These are phyloP conservation scores for Psilocybe sp. DNA, from an alignment of 768 basidiomycete genomes.

Conservation along the genomic window DNA sequence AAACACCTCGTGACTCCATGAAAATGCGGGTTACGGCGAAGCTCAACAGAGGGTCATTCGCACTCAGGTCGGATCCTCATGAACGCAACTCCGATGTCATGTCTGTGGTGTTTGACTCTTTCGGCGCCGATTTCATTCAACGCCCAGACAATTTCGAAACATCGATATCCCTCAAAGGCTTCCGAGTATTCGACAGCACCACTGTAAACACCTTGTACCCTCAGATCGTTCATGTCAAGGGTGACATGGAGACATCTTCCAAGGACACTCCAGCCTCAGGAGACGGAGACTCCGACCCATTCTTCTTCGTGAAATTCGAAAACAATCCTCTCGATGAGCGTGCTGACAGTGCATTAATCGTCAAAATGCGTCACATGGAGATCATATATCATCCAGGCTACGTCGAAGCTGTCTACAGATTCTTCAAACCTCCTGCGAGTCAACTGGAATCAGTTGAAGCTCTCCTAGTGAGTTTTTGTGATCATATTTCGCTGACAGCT, in stretches of 20 bases:
- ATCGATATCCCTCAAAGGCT: constrained; percentile 78
- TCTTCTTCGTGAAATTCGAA: constrained; percentile 92
- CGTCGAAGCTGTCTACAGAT: constrained; percentile 86
- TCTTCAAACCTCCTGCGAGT: constrained; percentile 91
- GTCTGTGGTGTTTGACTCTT: constrained; percentile 83
- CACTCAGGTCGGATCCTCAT: constrained; percentile 75
- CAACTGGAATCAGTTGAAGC: constrained; percentile 96
- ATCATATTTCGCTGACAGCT: constrained; percentile 1
- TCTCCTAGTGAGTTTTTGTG: constrained; percentile 57
- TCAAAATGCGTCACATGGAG: constrained; percentile 93
- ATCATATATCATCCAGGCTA: constrained; percentile 95
- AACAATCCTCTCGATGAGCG: constrained; percentile 87
- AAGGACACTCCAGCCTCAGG: constrained; percentile 10
- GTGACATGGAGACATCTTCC: constrained; percentile 17
- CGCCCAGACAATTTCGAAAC: constrained; percentile 85
- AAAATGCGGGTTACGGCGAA: constrained; percentile 73
- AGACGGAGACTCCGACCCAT: constrained; percentile 31
- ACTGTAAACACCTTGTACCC: constrained; percentile 75
- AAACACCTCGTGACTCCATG: constrained; percentile 75
- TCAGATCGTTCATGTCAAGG: constrained; percentile 81
- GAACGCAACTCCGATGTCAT: constrained; percentile 65
- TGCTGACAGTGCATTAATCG: constrained; percentile 86
- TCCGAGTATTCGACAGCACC: constrained; percentile 92
- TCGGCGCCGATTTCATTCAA: constrained; percentile 82
- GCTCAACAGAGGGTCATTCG: constrained; percentile 85